A percentile compares a stretch with the other conserved stretches of the same genome.
These are phyloP conservation scores for Ceriops tagal DNA, from an alignment of 345 rosid genomes.

Conservation along the genomic window DNA sequence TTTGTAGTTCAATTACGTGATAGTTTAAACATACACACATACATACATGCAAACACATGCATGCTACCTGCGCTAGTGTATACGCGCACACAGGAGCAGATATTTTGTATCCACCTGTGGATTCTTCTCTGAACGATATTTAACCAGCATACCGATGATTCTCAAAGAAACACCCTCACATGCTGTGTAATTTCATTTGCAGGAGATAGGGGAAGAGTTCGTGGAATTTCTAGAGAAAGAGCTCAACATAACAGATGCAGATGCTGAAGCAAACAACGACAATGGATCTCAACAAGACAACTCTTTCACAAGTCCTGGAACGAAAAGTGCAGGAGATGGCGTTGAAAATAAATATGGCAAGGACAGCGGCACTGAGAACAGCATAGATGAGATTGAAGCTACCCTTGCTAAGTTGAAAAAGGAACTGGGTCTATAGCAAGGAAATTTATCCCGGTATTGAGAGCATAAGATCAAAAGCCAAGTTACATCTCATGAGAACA, in stretches of 20 bases:
- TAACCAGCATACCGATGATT: not conserved
- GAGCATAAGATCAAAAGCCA: not conserved
- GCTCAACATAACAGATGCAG: slow-evolving; percentile 62
- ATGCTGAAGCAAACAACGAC: slow-evolving; percentile 25
- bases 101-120: not conserved
- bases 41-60: not conserved
- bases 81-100: too few species aligned
- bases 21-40: not conserved
- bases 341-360: slow-evolving; percentile 28
- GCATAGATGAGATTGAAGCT: slow-evolving; percentile 87
- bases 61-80: too few species aligned
- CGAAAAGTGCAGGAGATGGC: slow-evolving; percentile 28
- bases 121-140: not conserved
- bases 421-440: slow-evolving; percentile 70
- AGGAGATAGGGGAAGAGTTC: slow-evolving; percentile 93
- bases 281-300: slow-evolving; percentile 19
- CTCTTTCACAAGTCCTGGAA: slow-evolving; percentile 24
- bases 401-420: slow-evolving; percentile 73
- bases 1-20: not conserved
- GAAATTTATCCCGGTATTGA: not conserved
- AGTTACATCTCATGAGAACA: not conserved
- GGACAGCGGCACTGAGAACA: slow-evolving; percentile 58
- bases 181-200: slow-evolving; percentile 14
- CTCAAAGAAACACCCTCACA: slow-evolving; percentile 4
- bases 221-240: slow-evolving; percentile 91